These are phyloP conservation scores for Achaetomiella virescens DNA, from an alignment of 495 filamentous ascomycete species.

Conservation along the genomic window DNA sequence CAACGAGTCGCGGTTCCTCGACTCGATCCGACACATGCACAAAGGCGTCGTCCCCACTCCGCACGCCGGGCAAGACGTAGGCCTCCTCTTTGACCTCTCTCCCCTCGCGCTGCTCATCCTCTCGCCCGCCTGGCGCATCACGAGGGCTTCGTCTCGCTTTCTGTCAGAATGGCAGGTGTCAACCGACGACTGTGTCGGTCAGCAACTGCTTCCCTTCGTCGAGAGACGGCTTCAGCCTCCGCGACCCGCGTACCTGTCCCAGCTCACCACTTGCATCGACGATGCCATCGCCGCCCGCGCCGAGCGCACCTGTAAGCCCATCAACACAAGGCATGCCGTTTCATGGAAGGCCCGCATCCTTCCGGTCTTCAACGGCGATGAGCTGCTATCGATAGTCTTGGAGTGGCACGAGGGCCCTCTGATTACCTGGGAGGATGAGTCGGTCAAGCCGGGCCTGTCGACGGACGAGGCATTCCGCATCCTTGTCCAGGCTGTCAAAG, in stretches of 20 bases:
- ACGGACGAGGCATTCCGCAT: conserved; percentile 55
- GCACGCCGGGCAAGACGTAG: conserved; percentile 9
- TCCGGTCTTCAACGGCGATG: conserved; percentile 44
- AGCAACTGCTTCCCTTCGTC: conserved; percentile 39
- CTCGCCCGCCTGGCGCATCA: conserved; percentile 39
- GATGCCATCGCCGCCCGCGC: conserved; percentile 38
- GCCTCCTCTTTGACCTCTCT: conserved; percentile 39
- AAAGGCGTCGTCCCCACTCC: too few relatives aligned
- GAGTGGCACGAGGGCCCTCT: conserved; percentile 38
- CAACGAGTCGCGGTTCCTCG: too few relatives aligned
- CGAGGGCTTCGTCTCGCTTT: conserved; percentile 47
- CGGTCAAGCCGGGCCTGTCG: conserved; percentile 36
- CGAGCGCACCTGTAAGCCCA: conserved; percentile 25
- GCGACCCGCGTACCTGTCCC: conserved; percentile 32
- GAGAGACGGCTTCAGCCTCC: conserved; percentile 26
- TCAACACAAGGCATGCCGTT: conserved; percentile 13
- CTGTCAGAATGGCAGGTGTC: conserved; percentile 31
- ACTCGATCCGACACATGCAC: too few relatives aligned
- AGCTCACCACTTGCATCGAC: conserved; percentile 38
- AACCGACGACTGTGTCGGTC: conserved; percentile 37
- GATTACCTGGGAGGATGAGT: conserved; percentile 31
- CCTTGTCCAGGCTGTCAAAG: conserved; percentile 57
- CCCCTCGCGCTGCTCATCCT: conserved; percentile 48
- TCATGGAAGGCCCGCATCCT: conserved; percentile 43
- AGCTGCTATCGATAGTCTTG: conserved; percentile 44